Base-by-base conservation (phyloP, 2,329 filamentous ascomycete genomes). In the Epichloe glyceriae region DNA sequence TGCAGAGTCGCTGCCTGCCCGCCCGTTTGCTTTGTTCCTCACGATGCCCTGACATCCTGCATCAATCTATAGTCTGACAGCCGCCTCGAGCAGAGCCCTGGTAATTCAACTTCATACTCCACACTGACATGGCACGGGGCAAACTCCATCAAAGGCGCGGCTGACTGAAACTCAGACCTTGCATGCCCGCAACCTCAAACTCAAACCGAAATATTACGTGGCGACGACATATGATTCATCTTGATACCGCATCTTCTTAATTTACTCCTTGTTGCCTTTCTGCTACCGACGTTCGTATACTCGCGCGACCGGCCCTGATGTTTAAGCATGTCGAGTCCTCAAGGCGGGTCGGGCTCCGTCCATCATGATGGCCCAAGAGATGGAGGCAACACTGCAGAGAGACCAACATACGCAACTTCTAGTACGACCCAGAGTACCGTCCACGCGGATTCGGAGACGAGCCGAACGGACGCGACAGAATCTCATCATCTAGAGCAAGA, bases 301-400 rank as follows among this genome's bases (percentile, higher is more conserved):
- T 8, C 11, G 38, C 50, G 40, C 20, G 22, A 43, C 44, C 26
- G 22, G 44, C 43, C 44, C 60, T 54, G 46, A 62, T 62, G 57
- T 57, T 49, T 41, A 53, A 61, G 49, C 47, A 69, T 69, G 67
- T 64, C 65, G 47, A 67, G 60, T 49, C 55, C 52, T 55, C 60
- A 57, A 51, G 58, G 56, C 52, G 61, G 58, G 56, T 58, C 58
- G 47, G 54, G 55, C 50, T 40, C 52, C 53, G 50, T 50, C 51
- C 49, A 54, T 54, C 47, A 52, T 43, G 44, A 46, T 50, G 45
- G 38, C 40, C 14, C 49, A 30, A 37, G 19, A 11, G 47, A 44
- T n/a, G 34, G 33, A 40, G 47, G 14, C 8, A 43, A 19, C 8
- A 14, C 8, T 37, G 30, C 22, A 17, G 39, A 15, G 14, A 42